phyloP scores from a whole-genome alignment of 139 green algal genomes.

The Micractinium sp. region DNA sequence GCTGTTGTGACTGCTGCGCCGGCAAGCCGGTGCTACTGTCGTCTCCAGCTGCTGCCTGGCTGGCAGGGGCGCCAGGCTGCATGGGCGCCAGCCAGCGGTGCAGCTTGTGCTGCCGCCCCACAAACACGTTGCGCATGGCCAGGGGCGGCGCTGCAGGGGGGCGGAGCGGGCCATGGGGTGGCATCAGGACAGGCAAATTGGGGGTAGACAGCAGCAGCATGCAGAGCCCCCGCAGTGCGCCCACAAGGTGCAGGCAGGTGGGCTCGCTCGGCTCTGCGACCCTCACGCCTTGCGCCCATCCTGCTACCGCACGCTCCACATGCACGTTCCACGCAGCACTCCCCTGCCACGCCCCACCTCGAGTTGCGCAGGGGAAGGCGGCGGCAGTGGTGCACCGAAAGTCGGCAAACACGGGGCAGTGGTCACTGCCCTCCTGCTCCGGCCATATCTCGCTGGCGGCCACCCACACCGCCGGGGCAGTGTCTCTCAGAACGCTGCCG shows the following conservation, averaged over 20 bases:
- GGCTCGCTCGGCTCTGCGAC: too few species aligned
- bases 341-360: neutral
- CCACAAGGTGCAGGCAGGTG: too few species aligned
- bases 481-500: neutral
- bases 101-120: slow-evolving; percentile 51
- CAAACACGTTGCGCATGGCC: slow-evolving; percentile 29
- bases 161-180: too few species aligned
- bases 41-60: neutral
- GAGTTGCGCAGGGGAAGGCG: slow-evolving; percentile 23
- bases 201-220: neutral
- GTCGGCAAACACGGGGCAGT: slow-evolving; percentile 70
- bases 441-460: slow-evolving; percentile 56
- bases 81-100: slow-evolving; percentile 32
- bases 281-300: too few species aligned
- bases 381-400: slow-evolving; percentile 19
- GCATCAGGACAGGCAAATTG: neutral
- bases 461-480: neutral
- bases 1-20: slow-evolving; percentile 1
- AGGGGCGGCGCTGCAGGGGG: neutral
- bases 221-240: too few species aligned
- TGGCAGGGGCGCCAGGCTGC: neutral
- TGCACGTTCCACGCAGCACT: neutral
- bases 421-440: slow-evolving; percentile 73
- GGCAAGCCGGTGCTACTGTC: neutral
- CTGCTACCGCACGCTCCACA: too few species aligned